Percentiles rank a stretch among this genome's conserved stretches.
phyloP scores from a whole-genome alignment of 2,329 filamentous ascomycete species.

The Fusarium domesticum region DNA sequence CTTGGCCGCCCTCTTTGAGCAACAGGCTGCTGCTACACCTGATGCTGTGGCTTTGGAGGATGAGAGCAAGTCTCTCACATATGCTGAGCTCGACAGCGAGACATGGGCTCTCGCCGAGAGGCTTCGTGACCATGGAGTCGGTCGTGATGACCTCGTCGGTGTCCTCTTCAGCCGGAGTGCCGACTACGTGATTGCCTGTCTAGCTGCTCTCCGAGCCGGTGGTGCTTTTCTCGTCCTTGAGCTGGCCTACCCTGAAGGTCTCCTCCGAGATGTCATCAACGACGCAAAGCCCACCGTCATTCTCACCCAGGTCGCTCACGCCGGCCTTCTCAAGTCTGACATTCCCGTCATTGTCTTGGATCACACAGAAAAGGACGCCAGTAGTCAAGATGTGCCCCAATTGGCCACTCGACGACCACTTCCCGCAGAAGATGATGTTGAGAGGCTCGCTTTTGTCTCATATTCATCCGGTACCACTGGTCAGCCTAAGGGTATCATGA shows the following conservation, averaged over 20 bases:
- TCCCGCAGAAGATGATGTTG: conserved; percentile 65
- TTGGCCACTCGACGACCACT: conserved; percentile 47
- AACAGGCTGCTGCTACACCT: conserved; percentile 67
- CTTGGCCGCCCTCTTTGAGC: conserved; percentile 66
- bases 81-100: conserved; percentile 66
- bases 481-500: conserved; percentile 78
- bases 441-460: conserved; percentile 74
- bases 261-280: conserved; percentile 72
- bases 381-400: conserved; percentile 28
- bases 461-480: conserved; percentile 78
- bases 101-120: conserved; percentile 62
- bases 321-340: conserved; percentile 60
- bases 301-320: conserved; percentile 64
- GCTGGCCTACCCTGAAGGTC: conserved; percentile 70
- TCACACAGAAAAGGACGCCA: conserved; percentile 32
- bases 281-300: conserved; percentile 71
- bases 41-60: conserved; percentile 71
- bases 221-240: conserved; percentile 80
- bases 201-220: conserved; percentile 74
- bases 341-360: conserved; percentile 66
- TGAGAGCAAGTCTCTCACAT: conserved; percentile 64
- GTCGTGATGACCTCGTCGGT: conserved; percentile 70
- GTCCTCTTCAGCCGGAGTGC: conserved; percentile 73
- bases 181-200: conserved; percentile 74
- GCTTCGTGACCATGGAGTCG: conserved; percentile 65